Conservation (phyloP, 2,329 filamentous ascomycete species). For the Aspergillus glaucus region DNA sequence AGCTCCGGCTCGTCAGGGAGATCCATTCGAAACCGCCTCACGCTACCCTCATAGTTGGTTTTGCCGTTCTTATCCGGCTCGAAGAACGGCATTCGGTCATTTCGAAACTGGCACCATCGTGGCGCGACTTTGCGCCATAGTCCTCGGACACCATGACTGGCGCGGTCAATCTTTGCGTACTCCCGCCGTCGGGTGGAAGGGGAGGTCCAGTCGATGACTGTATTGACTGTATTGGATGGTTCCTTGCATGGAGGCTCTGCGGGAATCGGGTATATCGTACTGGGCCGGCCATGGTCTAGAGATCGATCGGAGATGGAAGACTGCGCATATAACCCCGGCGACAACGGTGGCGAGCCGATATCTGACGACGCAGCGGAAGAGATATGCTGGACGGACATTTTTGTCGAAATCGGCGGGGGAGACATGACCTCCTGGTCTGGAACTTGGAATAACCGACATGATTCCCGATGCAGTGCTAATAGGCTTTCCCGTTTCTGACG, state of each 20-base stretch:
- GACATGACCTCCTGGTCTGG: not conserved
- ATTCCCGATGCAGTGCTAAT: conserved; percentile 34
- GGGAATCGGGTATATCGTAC: not conserved
- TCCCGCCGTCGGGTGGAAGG: conserved; percentile 38
- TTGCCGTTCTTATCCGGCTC: conserved; percentile 32
- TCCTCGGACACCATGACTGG: conserved; percentile 36
- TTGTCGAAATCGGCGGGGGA: conserved; percentile 2
- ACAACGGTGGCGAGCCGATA: conserved; percentile 10
- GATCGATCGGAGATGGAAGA: conserved; percentile 4
- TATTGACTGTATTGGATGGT: conserved; percentile 33
- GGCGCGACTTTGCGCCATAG: conserved; percentile 38
- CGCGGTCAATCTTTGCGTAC: conserved; percentile 50
- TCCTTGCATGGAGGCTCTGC: conserved; percentile 11
- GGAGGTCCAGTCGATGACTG: conserved; percentile 44
- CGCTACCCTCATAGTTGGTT: conserved; percentile 37
- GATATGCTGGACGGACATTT: not conserved
- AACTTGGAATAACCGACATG: conserved; percentile 35
- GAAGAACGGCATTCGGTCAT: conserved; percentile 35
- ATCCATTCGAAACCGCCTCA: conserved; percentile 42
- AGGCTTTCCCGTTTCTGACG: conserved; percentile 28
- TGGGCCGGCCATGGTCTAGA: not conserved
- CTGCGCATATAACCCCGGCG: conserved; percentile 3
- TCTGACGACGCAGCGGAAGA: conserved; percentile 8
- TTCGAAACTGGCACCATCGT: conserved; percentile 30
- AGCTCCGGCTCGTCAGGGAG: conserved; percentile 26